Evolutionary conservation across 1,284 basidiomycete species (phyloP), one percentile per base, ranked within the genome.

Genomic region (Irpex rosettiformis): DNA sequence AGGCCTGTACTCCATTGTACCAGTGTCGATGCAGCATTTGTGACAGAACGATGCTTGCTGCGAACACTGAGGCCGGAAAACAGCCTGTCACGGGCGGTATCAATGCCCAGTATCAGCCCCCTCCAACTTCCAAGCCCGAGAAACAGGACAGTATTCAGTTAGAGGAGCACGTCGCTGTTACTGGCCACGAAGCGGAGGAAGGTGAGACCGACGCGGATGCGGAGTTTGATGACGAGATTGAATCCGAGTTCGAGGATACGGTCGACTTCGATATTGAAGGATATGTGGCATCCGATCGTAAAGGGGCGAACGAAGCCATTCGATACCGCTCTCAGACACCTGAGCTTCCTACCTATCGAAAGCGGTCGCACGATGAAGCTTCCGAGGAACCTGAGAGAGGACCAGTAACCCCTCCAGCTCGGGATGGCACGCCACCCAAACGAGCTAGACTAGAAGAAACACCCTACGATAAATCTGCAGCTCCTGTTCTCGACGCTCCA

Each of bases 1-100:
- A 90, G 61, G 88, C 86, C 0, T 88, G 85, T 68, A 75, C 80
- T 1, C 86, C 86, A 0, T 64, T 91, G 24, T 91, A 86, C 67
- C 82, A 86, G 49, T 91, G 89, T 66, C 78, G 80, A 45, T 90
- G 89, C 69, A 76, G 76, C 16, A 83, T 90, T 30, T 91, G 89
- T 68, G 82, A 86, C 60, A 82, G 88, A 30, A 82, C 86, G 3
- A 79, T 82, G 67, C 66, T 78, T 21, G 76, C 74, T 45, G 76
- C 73, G 11, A 77, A 77, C 47, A 73, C 76, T 27, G 74, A 74
- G 43, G 66, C 68, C 24, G 72, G 73, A 22, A 74, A 70, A 21
- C 48, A 51, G 48, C 25, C 48, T 24, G 48, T 24, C 13, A 56
- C 60, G 29, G 59, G 62, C 10, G 60, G 61, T 10, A 18, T 10